phyloP scores from a whole-genome alignment of 2,329 filamentous ascomycete genomes.

The Fonsecaea multimorphosa region DNA sequence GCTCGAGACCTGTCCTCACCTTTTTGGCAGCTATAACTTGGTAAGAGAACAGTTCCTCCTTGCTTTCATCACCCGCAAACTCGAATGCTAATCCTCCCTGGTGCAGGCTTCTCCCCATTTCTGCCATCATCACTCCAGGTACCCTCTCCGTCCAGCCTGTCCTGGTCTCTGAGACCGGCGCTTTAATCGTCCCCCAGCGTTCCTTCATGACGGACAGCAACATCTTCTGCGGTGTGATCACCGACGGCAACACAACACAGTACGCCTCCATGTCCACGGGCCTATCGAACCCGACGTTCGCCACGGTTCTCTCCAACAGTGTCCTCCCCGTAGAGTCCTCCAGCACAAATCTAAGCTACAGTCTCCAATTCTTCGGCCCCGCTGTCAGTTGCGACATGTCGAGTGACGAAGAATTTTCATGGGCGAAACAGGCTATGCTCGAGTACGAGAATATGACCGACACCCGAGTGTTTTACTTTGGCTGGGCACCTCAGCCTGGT shows the following conservation, averaged over 20 bases:
- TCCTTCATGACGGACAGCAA: conserved; percentile 17
- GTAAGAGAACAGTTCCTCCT: not conserved
- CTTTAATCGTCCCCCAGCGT: conserved; percentile 22
- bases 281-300: conserved; percentile 20
- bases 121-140: conserved; percentile 27
- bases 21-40: conserved; percentile 28
- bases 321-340: conserved; percentile 21
- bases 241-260: conserved; percentile 13
- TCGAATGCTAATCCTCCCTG: not conserved
- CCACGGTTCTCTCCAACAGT: conserved; percentile 17
- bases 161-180: conserved; percentile 9
- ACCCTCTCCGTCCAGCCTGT: conserved; percentile 25
- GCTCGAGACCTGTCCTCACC: conserved; percentile 12
- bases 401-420: conserved; percentile 19
- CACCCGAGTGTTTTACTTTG: conserved; percentile 20
- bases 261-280: conserved; percentile 21
- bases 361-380: conserved; percentile 23
- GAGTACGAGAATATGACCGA: conserved; percentile 22
- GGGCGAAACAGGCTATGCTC: conserved; percentile 21
- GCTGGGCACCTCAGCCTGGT: conserved; percentile 24
- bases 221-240: conserved; percentile 18
- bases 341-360: conserved; percentile 22
- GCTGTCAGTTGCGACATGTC: conserved; percentile 22
- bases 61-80: not conserved
- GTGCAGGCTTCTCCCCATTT: conserved; percentile 23